These are phyloP conservation scores for Spinellus fusiger DNA, from an alignment of 192 early-diverging fungal genomes.

Conservation along the genomic window DNA sequence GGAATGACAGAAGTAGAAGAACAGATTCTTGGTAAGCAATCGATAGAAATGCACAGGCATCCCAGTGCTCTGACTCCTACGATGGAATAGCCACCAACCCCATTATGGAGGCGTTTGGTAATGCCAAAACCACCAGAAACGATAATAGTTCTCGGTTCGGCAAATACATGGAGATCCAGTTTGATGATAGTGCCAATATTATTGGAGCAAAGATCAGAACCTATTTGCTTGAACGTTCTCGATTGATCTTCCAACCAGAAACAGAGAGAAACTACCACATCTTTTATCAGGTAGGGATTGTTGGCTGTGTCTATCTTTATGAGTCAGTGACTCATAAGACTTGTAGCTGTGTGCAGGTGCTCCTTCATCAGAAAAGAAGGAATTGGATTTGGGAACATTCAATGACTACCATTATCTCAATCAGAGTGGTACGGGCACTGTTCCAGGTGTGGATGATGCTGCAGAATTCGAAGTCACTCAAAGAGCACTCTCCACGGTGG, in stretches of 20 bases:
- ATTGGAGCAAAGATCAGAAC: constrained; percentile 93
- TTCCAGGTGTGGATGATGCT: constrained; percentile 87
- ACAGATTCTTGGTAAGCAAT: constrained; percentile 58
- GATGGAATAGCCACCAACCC: constrained; percentile 81
- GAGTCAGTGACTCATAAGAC: not conserved
- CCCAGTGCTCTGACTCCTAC: not conserved
- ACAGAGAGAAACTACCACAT: constrained; percentile 98
- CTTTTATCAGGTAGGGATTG: constrained; percentile 76
- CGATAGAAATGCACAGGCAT: not conserved
- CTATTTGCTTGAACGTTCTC: constrained; percentile 93
- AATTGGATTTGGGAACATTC: constrained; percentile 69
- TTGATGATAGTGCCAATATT: constrained; percentile 79
- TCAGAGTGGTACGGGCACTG: constrained; percentile 75
- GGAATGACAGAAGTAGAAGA: constrained; percentile 71
- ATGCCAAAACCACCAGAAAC: constrained; percentile 98
- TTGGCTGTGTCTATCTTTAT: not conserved
- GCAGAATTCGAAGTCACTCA: constrained; percentile 87
- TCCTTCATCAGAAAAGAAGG: constrained; percentile 73
- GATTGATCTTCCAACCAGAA: constrained; percentile 89
- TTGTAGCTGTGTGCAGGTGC: constrained; percentile 76
- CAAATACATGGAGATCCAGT: constrained; percentile 97
- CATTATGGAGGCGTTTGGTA: constrained; percentile 99
- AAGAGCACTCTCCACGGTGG: constrained; percentile 79
- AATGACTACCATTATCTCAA: constrained; percentile 78
- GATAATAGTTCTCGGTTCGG: constrained; percentile 98